Conservation (phyloP, 164 flowering plant species). For the Magnolia changhungtana region DNA sequence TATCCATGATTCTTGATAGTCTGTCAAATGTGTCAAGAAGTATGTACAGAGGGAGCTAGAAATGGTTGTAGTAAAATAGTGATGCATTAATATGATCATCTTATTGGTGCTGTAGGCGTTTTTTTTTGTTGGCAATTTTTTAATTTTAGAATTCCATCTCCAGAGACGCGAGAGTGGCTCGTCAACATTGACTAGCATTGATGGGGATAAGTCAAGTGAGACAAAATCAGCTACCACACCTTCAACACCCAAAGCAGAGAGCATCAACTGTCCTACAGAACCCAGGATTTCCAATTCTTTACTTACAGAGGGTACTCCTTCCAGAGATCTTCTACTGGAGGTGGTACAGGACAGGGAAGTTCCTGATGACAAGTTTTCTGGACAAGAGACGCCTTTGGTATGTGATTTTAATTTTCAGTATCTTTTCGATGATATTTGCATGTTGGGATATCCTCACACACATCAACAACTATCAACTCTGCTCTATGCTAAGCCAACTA, state of each 20-base stretch:
- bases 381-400: slow-evolving; percentile 72
- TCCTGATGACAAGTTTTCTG: slow-evolving; percentile 48
- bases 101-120: not conserved
- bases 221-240: slow-evolving; percentile 73
- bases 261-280: slow-evolving; percentile 50
- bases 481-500: no score
- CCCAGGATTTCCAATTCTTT: slow-evolving; percentile 60
- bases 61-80: not conserved
- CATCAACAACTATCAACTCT: no score
- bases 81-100: not conserved
- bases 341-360: slow-evolving; percentile 47
- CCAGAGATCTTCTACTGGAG: slow-evolving; percentile 52
- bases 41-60: not conserved
- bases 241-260: slow-evolving; percentile 88
- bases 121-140: not conserved
- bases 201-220: slow-evolving; percentile 87
- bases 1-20: not conserved
- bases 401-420: slow-evolving; percentile 11
- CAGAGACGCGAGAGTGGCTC: slow-evolving; percentile 81
- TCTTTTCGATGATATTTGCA: not conserved
- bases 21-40: not conserved
- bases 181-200: slow-evolving; percentile 45
- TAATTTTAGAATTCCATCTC: slow-evolving; percentile 1
- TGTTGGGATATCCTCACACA: no score
- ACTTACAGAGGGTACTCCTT: slow-evolving; percentile 51